Evolutionary conservation across 768 basidiomycete genomes (phyloP).

Genomic region (Phlebiopsis flavidoalba): DNA sequence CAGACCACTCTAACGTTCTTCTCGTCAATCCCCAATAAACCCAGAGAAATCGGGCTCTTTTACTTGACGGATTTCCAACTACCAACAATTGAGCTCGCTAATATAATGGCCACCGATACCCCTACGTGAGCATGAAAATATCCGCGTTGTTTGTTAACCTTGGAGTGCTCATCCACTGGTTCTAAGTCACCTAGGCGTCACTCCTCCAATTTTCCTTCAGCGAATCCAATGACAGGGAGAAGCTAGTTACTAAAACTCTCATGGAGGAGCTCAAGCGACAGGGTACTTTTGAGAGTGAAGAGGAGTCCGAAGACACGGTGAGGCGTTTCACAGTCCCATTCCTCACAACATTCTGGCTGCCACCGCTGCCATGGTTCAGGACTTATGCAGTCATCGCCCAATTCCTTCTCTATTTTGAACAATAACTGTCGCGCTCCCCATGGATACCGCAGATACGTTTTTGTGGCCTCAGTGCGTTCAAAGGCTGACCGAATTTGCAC

Average conservation of each 20-base stretch:
- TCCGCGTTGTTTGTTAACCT: neutral
- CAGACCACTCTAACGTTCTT: neutral
- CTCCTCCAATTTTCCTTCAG: slow-evolving; percentile 76
- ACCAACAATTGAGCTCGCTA: neutral
- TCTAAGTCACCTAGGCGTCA: slow-evolving; percentile 77
- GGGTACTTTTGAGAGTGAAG: slow-evolving; percentile 85
- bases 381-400: neutral
- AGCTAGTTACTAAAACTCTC: slow-evolving; percentile 75
- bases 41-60: neutral
- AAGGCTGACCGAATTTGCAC: neutral
- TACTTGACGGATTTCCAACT: neutral
- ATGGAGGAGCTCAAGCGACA: slow-evolving; percentile 88
- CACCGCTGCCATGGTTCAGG: neutral
- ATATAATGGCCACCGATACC: neutral
- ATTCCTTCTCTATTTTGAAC: neutral
- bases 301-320: slow-evolving; percentile 87
- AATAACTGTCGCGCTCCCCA: no score
- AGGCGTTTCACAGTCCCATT: slow-evolving; percentile 27
- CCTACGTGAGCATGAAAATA: slow-evolving; percentile 2
- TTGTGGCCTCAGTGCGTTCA: neutral
- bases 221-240: slow-evolving; percentile 74
- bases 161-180: neutral
- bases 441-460: no score
- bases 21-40: neutral
- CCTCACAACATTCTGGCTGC: neutral